Evolutionary conservation across 345 rosid genomes (phyloP).

Genomic region (Linum trigynum): DNA sequence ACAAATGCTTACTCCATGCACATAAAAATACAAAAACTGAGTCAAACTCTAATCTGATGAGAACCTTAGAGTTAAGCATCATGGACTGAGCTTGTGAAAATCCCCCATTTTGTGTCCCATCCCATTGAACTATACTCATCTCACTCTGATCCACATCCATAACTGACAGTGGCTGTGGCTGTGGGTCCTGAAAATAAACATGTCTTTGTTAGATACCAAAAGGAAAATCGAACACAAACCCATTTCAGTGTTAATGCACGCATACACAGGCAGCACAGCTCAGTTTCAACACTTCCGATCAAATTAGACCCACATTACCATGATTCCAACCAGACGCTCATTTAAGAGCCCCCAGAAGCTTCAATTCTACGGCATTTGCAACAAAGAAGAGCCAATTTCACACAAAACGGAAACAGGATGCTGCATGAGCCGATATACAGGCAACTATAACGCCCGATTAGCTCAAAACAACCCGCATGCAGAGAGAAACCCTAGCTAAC

Average conservation of each 20-base stretch:
- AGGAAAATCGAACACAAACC: background rate
- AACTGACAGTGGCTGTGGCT: background rate
- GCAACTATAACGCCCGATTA: background rate
- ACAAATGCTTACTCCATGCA: background rate
- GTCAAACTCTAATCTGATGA: background rate
- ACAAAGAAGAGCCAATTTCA: background rate
- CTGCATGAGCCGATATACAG: too few relatives aligned
- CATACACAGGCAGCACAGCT: background rate
- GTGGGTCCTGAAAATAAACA: constrained; percentile 11
- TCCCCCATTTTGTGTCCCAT: constrained; percentile 15
- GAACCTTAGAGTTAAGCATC: constrained; percentile 17
- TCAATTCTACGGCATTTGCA: background rate
- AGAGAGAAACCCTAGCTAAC: background rate
- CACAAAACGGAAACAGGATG: too few relatives aligned
- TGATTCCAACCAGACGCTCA: background rate
- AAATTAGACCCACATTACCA: background rate
- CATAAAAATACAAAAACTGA: background rate
- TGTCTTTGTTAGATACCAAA: background rate
- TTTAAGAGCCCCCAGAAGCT: background rate
- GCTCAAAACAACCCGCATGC: background rate
- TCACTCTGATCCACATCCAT: constrained; percentile 18
- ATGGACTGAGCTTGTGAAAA: constrained; percentile 11
- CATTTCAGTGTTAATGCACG: background rate
- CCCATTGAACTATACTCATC: constrained; percentile 6
- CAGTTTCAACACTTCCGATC: background rate